Percentiles rank a stretch among this genome's conserved stretches.
Conservation (phyloP, 192 early-diverging fungal species). For the Entrophospora sp. region DNA sequence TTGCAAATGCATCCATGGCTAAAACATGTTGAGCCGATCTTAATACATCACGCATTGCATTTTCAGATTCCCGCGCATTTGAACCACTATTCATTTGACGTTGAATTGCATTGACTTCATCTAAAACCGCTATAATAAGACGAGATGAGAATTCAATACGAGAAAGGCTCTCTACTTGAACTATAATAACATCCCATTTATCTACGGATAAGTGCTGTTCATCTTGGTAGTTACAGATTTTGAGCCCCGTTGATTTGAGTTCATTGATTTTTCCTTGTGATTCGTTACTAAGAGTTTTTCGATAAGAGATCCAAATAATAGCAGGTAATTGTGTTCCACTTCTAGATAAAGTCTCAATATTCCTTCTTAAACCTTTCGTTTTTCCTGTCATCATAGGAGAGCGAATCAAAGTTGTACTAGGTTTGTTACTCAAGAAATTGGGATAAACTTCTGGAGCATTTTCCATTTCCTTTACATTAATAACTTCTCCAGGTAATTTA, state of each 20-base stretch:
- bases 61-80: slow-evolving; percentile 1
- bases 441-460: slow-evolving; percentile 1
- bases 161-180: not conserved
- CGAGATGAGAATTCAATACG: not conserved
- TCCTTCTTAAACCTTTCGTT: not conserved
- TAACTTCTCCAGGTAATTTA: not conserved
- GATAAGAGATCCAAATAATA: too few relatives aligned
- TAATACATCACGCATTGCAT: slow-evolving; percentile 13
- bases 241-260: too few relatives aligned
- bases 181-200: slow-evolving; percentile 12
- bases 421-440: not conserved
- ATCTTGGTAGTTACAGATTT: not conserved
- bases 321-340: too few relatives aligned
- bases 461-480: not conserved
- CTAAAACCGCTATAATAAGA: not conserved
- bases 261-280: not conserved
- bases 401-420: too few relatives aligned
- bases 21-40: not conserved
- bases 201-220: not conserved
- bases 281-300: slow-evolving; percentile 8
- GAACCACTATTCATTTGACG: slow-evolving; percentile 6
- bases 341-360: not conserved
- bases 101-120: slow-evolving; percentile 6
- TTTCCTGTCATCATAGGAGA: not conserved
- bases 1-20: slow-evolving; percentile 10